Conservation (phyloP, 441 rosid species). For the Mallotus repandus region DNA sequence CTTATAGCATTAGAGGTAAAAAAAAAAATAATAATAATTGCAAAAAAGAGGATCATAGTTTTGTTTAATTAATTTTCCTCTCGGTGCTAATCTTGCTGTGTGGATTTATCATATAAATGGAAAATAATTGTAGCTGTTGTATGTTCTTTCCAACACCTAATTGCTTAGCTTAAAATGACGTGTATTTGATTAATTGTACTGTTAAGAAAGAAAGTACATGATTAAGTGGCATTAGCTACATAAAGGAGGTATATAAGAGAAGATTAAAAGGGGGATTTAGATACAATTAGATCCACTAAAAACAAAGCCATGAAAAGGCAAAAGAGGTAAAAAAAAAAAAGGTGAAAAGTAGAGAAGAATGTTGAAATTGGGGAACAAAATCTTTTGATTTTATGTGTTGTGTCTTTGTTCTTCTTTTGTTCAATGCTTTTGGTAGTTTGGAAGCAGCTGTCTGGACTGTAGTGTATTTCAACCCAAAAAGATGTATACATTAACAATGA, state of each 20-base stretch:
- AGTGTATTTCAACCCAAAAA: slow-evolving; percentile 25
- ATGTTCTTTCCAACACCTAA: neutral
- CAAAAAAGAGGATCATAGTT: too few species aligned
- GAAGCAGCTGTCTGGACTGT: slow-evolving; percentile 12
- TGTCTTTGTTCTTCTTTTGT: slow-evolving; percentile 32
- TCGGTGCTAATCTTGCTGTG: neutral
- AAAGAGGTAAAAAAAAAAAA: slow-evolving; percentile 12
- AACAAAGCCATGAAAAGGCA: slow-evolving; percentile 17
- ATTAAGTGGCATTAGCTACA: slow-evolving; percentile 23
- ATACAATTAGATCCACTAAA: slow-evolving; percentile 33
- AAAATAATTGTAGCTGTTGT: neutral
- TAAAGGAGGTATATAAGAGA: slow-evolving; percentile 25
- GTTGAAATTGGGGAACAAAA: slow-evolving; percentile 45
- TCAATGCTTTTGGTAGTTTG: slow-evolving; percentile 32
- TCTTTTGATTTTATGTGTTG: slow-evolving; percentile 39
- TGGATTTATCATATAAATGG: neutral
- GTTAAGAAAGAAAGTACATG: slow-evolving; percentile 20
- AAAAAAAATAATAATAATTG: too few species aligned
- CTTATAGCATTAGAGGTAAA: too few species aligned
- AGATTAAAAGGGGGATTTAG: slow-evolving; percentile 34
- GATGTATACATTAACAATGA: neutral
- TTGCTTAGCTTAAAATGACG: neutral
- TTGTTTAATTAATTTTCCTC: too few species aligned
- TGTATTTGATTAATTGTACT: neutral
- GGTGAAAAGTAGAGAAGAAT: slow-evolving; percentile 28